These are phyloP conservation scores for Solanum hybrid DNA, from an alignment of 305 asterid species.

Conservation along the genomic window DNA sequence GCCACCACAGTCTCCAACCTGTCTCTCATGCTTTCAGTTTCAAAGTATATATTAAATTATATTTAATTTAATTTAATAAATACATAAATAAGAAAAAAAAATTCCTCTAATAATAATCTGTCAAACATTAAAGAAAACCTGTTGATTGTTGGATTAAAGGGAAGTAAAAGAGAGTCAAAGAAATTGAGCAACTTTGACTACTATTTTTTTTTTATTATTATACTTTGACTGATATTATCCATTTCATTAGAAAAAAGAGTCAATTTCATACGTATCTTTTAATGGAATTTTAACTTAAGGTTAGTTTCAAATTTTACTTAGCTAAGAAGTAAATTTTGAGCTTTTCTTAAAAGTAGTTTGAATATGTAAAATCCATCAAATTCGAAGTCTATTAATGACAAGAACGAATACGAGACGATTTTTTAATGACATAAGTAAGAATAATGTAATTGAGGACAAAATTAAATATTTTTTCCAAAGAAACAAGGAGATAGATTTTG, in stretches of 20 bases:
- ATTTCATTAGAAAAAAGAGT: not conserved
- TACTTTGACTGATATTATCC: not conserved
- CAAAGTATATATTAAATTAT: not conserved
- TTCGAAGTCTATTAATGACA: too few species aligned
- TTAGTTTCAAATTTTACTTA: not conserved
- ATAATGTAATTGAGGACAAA: not conserved
- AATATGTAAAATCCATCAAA: not conserved
- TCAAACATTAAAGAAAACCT: not conserved
- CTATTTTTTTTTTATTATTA: not conserved
- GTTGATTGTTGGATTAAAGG: not conserved
- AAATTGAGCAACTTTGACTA: not conserved
- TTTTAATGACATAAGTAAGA: not conserved
- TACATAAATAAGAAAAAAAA: not conserved
- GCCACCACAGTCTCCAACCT: slow-evolving; percentile 38
- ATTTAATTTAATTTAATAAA: not conserved
- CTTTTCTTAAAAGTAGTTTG: too few species aligned
- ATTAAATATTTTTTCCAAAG: not conserved
- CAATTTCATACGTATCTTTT: too few species aligned
- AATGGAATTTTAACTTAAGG: not conserved
- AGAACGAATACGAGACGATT: too few species aligned
- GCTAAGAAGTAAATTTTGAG: not conserved
- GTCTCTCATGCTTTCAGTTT: slow-evolving; percentile 41
- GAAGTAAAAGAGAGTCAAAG: not conserved
- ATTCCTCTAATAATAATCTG: not conserved
- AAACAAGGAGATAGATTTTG: not conserved